These are phyloP conservation scores for Apocynum venetum DNA, from an alignment of 257 asterid genomes.

Conservation along the genomic window DNA sequence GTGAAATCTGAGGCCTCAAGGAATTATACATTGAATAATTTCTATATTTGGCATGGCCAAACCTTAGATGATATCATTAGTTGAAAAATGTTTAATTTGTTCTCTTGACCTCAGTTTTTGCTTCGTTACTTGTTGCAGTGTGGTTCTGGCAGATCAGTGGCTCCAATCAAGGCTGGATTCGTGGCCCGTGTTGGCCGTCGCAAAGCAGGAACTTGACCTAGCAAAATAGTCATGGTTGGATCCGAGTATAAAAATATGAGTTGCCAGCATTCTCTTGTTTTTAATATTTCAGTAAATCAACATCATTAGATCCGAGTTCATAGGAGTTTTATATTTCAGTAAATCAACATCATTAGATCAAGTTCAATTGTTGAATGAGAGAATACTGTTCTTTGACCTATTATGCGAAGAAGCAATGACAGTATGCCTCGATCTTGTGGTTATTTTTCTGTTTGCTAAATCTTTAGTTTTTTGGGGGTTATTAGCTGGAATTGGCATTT, in stretches of 20 bases:
- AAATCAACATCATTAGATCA: too few relatives aligned
- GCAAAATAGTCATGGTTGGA: background rate
- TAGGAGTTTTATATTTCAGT: too few relatives aligned
- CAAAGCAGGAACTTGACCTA: constrained; percentile 67
- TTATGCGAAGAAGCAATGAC: background rate
- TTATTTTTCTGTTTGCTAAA: too few relatives aligned
- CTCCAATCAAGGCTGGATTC: constrained; percentile 40
- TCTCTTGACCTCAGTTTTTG: background rate
- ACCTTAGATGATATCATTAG: background rate
- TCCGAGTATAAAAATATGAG: background rate
- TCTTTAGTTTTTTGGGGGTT: too few relatives aligned
- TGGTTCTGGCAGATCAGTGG: constrained; percentile 87
- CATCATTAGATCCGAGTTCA: background rate
- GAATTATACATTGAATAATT: background rate
- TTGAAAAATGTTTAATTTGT: background rate
- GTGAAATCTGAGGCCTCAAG: background rate
- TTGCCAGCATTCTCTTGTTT: background rate
- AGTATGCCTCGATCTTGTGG: background rate
- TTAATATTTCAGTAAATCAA: too few relatives aligned
- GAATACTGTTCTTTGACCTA: background rate
- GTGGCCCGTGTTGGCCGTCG: too few relatives aligned
- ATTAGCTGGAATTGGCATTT: constrained; percentile 18
- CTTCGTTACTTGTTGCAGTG: constrained; percentile 27
- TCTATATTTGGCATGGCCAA: background rate
- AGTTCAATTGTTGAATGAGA: background rate